Evolutionary conservation across 179 eudicot genomes (phyloP).

Genomic region (Silene vulgaris): DNA sequence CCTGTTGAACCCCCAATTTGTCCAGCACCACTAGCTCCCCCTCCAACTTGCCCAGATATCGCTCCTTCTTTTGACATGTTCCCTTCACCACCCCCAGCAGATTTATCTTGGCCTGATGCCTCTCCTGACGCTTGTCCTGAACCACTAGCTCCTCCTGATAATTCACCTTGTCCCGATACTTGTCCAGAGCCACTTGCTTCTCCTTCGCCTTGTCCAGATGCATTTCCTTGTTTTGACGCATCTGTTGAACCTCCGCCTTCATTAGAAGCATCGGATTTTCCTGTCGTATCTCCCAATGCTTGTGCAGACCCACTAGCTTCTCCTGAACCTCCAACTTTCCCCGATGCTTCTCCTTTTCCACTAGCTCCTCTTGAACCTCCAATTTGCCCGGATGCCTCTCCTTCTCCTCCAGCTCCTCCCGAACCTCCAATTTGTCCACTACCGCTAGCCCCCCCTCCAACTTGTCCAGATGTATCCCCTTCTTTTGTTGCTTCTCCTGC

Average conservation of each 20-base stretch:
- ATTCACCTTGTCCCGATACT: not conserved
- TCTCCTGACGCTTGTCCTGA: not conserved
- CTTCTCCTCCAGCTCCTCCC: not conserved
- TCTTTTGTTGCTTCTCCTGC: not conserved
- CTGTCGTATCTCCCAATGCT: not conserved
- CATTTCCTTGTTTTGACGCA: too few relatives aligned
- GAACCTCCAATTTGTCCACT: not conserved
- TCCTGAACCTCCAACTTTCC: not conserved
- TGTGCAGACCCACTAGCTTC: not conserved
- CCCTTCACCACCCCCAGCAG: too few relatives aligned
- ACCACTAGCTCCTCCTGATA: not conserved
- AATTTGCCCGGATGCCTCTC: not conserved
- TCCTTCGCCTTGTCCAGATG: not conserved
- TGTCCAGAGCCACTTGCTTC: not conserved
- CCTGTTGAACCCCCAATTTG: not conserved
- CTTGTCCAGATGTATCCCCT: not conserved
- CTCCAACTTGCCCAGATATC: too few relatives aligned
- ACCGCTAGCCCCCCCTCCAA: too few relatives aligned
- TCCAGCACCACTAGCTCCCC: not conserved
- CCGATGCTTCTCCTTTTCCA: not conserved
- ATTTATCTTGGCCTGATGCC: too few relatives aligned
- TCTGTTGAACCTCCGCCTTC: too few relatives aligned
- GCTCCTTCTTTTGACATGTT: too few relatives aligned
- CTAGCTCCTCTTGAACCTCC: not conserved
- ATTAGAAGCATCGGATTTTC: too few relatives aligned